These are phyloP conservation scores for Colletotrichum filicis DNA, from an alignment of 2,329 filamentous ascomycete genomes.

Conservation along the genomic window DNA sequence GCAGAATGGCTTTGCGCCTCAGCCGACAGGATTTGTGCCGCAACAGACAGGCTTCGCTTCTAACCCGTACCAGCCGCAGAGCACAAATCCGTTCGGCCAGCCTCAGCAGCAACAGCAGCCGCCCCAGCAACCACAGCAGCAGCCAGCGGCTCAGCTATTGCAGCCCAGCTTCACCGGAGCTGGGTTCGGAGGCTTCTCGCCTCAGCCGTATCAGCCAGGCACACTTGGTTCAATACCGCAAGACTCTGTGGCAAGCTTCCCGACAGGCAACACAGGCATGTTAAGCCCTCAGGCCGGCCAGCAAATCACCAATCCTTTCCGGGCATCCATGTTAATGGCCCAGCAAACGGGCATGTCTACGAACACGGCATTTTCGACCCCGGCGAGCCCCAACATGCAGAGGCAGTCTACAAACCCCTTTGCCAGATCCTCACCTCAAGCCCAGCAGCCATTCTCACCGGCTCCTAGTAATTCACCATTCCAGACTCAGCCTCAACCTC, in stretches of 20 bases:
- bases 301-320: conserved; percentile 89
- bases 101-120: conserved; percentile 46
- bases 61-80: conserved; percentile 56
- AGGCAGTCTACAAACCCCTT: conserved; percentile 89
- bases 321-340: conserved; percentile 83
- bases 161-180: conserved; percentile 72
- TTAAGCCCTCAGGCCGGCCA: conserved; percentile 57
- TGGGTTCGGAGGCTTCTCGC: conserved; percentile 85
- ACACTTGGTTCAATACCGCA: conserved; percentile 68
- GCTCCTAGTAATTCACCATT: conserved; percentile 52
- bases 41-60: conserved; percentile 54
- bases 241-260: conserved; percentile 63
- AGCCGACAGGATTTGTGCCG: conserved; percentile 52
- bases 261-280: conserved; percentile 56
- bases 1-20: conserved; percentile 55
- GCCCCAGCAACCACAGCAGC: conserved; percentile 42
- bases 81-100: conserved; percentile 43
- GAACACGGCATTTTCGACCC: conserved; percentile 53
- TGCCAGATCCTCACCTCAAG: conserved; percentile 65
- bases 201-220: conserved; percentile 69
- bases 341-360: conserved; percentile 62
- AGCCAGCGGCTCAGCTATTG: conserved; percentile 48
- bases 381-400: conserved; percentile 46
- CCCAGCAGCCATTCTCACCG: conserved; percentile 49
- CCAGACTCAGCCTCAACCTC: conserved; percentile 53